Percentiles rank a stretch among this genome's conserved stretches.
Conservation (phyloP, 192 early-diverging fungal genomes). For the Glomus cerebriforme region DNA sequence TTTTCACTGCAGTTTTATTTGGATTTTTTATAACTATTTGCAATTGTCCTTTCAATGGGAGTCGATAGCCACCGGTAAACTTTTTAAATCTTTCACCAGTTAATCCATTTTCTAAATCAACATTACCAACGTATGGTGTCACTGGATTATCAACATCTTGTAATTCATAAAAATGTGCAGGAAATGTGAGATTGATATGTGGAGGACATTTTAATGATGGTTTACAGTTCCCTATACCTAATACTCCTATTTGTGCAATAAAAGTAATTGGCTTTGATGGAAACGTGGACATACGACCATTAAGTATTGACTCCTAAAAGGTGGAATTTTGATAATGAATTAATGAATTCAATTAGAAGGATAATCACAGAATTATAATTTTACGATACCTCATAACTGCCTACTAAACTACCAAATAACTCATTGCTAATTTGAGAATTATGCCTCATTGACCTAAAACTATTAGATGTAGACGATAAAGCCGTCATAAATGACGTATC, state of each 20-base stretch:
- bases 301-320: conserved; percentile 68
- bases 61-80: conserved; percentile 59
- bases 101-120: conserved; percentile 61
- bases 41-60: conserved; percentile 73
- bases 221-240: conserved; percentile 66
- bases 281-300: conserved; percentile 73
- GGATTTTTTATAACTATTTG: conserved; percentile 85
- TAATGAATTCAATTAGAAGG: too few species aligned
- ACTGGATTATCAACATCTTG: conserved; percentile 49
- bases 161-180: conserved; percentile 76
- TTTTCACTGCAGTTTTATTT: conserved; percentile 72
- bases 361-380: too few species aligned
- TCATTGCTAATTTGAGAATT: too few species aligned
- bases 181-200: conserved; percentile 64
- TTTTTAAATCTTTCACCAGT: conserved; percentile 43
- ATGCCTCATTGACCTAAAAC: too few species aligned
- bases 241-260: conserved; percentile 67
- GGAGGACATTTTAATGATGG: conserved; percentile 65
- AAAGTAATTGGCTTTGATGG: conserved; percentile 76
- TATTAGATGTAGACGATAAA: too few species aligned
- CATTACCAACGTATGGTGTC: conserved; percentile 75
- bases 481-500: too few species aligned
- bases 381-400: too few species aligned
- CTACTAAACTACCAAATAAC: too few species aligned
- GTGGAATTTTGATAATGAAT: too few species aligned